phyloP scores from a whole-genome alignment of 176 grass and related monocot genomes.

The Triticum urartu region DNA sequence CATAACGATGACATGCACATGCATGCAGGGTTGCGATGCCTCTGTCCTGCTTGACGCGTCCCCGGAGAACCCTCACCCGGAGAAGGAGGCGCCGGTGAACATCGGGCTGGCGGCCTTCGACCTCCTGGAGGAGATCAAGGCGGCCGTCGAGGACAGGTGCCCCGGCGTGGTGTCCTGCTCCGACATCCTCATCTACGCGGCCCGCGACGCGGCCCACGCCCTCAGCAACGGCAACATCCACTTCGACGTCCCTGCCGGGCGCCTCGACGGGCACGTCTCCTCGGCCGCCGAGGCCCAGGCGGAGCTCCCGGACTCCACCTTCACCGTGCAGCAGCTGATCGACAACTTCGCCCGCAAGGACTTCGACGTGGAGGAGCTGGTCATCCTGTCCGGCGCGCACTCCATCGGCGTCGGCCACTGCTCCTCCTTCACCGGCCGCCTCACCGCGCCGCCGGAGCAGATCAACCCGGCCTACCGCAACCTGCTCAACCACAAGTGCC shows the following conservation, averaged over 20 bases:
- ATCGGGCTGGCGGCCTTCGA: constrained; percentile 53
- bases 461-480: constrained; percentile 36
- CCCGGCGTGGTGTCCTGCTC: constrained; percentile 61
- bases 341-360: constrained; percentile 47
- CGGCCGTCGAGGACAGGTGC: constrained; percentile 44
- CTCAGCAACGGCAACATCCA: constrained; percentile 44
- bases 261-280: constrained; percentile 57
- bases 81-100: constrained; percentile 49
- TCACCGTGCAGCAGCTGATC: constrained; percentile 28
- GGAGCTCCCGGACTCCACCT: constrained; percentile 45
- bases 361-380: constrained; percentile 57
- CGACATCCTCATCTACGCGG: constrained; percentile 55
- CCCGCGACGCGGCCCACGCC: constrained; percentile 46
- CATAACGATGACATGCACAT: background rate
- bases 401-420: constrained; percentile 64
- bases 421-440: constrained; percentile 44
- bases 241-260: constrained; percentile 56
- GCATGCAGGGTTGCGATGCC: constrained; percentile 53
- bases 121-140: constrained; percentile 61
- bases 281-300: constrained; percentile 35
- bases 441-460: constrained; percentile 15
- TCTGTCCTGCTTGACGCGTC: constrained; percentile 52
- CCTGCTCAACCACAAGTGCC: constrained; percentile 40
- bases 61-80: constrained; percentile 35
- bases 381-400: constrained; percentile 70